Evolutionary conservation across 352 stramenopile species (phyloP).

Genomic region (Phytophthora brassicae): DNA sequence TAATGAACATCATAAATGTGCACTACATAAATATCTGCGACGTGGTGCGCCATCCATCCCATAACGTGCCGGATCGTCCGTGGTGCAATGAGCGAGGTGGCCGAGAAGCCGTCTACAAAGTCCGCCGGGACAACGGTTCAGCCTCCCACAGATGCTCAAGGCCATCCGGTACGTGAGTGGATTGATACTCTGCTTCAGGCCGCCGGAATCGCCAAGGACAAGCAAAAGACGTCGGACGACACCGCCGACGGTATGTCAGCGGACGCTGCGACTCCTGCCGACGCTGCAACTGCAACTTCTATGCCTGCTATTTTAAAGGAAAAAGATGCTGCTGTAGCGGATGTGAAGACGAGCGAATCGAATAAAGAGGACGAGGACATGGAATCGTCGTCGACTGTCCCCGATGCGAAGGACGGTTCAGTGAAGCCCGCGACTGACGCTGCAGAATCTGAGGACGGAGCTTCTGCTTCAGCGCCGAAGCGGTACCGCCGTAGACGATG

Average conservation of each 20-base stretch:
- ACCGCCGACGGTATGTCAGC: constrained; percentile 6
- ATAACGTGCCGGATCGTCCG: constrained; percentile 1
- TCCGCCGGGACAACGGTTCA: constrained; percentile 3
- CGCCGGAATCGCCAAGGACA: constrained; percentile 71
- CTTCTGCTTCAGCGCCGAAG: constrained; percentile 30
- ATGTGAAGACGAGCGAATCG: constrained; percentile 1
- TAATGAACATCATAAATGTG: background rate
- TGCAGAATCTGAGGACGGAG: background rate
- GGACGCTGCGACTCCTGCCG: background rate
- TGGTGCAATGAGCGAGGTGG: constrained; percentile 38
- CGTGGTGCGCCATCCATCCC: constrained; percentile 10
- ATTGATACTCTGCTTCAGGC: constrained; percentile 81
- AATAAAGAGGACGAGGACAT: constrained; percentile 7
- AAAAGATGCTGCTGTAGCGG: background rate
- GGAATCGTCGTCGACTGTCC: background rate
- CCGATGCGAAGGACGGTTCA: constrained; percentile 9
- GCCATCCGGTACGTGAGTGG: constrained; percentile 63
- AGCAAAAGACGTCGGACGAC: constrained; percentile 31
- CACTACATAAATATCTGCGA: constrained; percentile 17
- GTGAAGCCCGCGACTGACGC: background rate
- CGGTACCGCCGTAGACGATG: constrained; percentile 67
- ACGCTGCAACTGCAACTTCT: background rate
- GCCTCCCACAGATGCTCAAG: constrained; percentile 19
- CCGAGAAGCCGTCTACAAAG: constrained; percentile 16
- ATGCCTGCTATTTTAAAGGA: background rate